Conservation (phyloP, 2,329 filamentous ascomycete species). For the Ceratocystis smalleyi region DNA sequence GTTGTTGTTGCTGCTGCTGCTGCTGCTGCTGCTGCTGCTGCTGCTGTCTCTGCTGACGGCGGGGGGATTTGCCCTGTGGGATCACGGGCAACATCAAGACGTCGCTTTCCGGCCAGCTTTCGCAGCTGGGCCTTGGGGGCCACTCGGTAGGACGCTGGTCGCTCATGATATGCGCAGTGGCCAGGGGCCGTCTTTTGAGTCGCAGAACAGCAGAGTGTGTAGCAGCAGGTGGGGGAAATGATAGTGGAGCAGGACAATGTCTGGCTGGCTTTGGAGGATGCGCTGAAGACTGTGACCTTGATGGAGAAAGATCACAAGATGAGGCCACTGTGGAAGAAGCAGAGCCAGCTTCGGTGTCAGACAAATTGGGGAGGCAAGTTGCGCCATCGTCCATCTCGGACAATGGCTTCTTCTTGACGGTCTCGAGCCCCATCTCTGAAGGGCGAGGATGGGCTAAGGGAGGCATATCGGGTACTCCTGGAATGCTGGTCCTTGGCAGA, state of each 20-base stretch:
- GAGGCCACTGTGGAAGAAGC: neutral
- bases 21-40: neutral
- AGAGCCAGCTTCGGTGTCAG: neutral
- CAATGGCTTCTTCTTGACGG: slow-evolving; percentile 14
- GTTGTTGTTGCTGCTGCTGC: neutral
- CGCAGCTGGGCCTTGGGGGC: slow-evolving; percentile 14
- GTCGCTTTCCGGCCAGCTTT: slow-evolving; percentile 8
- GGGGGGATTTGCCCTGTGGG: slow-evolving; percentile 33
- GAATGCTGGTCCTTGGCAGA: slow-evolving; percentile 3
- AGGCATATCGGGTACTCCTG: neutral
- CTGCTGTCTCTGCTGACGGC: slow-evolving; percentile 4
- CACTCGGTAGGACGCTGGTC: slow-evolving; percentile 1
- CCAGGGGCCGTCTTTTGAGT: neutral
- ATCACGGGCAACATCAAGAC: slow-evolving; percentile 31
- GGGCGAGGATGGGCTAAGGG: neutral
- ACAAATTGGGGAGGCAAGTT: neutral
- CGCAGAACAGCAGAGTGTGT: neutral
- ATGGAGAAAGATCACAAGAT: neutral
- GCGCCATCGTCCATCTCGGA: neutral
- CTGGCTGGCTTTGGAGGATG: neutral
- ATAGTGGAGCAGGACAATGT: neutral
- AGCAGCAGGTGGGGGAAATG: neutral
- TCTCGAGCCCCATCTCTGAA: neutral
- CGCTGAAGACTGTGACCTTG: neutral
- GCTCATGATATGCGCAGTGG: neutral